Evolutionary conservation across 139 green algal species (phyloP), one percentile per base, ranked within the genome.

Genomic region (Tetraselmis striata): DNA sequence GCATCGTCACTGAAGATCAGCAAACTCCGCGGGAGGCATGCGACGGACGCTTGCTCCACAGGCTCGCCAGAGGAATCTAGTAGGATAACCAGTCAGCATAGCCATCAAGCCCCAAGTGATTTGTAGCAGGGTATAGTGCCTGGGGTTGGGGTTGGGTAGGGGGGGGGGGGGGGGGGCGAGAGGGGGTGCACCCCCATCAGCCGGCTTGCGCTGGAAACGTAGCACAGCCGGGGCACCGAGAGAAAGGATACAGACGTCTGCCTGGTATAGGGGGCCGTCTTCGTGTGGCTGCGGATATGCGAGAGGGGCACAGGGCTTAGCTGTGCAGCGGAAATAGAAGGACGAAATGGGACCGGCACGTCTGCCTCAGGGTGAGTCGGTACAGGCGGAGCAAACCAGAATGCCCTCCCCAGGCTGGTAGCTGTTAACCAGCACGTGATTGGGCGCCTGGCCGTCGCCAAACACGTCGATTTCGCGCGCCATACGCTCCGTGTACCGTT

Each of bases 391-490:
- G 28, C 76, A 58, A 29, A 59, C 88, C 88, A 93, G 82, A 59
- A 95, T 95, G 59, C 91, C 91, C n/a, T 91, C 83, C 0, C 91
- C 91, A 5, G 90, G 86, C 23, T 77, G 22, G 83, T 95, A 95
- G 0, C 79, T 80, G 67, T 95, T 95, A 28, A 95, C 82, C 0
- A 95, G 86, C 58, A 95, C 90, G 58, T 95, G 90, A 75, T 95
- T 95, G 26, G 91, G 81, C 0, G 75, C 30, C 1, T 29, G 25
- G 1, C 83, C 84, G 18, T 27, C 59, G 30, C 81, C 31, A 32
- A 81, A 83, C 1, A 86, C 59, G 0, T 2, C 23, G 2, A 81
- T 86, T 29, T 88, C 74, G 0, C 78, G 30, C 25, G 82, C 29
- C 58, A 95, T 30, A 11, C 83, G 84, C 0, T 23, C 1, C 18